Base-by-base conservation (phyloP, 306 rosid species). In the Glycine soja region DNA sequence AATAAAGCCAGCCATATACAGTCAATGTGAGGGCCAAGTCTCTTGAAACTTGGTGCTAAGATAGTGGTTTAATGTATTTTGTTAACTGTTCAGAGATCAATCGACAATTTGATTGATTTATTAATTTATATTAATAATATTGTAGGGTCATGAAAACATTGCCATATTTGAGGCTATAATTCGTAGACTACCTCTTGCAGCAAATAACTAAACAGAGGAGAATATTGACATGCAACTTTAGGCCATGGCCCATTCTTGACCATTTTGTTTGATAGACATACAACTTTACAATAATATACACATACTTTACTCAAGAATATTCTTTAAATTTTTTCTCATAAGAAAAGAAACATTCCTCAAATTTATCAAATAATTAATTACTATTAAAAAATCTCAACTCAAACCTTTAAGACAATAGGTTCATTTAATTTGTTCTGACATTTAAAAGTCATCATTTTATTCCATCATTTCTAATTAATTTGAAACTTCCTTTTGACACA, bases 201-300 rank as follows among this genome's bases (percentile, higher is more conserved):
- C 69, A 59, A 56, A 16, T 24, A 30, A 59, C 8, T 0, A 12
- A 6, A 61, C 4, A 40, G 16, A 15, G 11, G 67, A 10, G 36
- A 56, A 74, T 19, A 16, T 18, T 72, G 47, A 36, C 8, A 36
- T 36, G 5, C 3, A 16, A 36, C 56, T 42, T 59, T 65, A 15
- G 11, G 43, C 24, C 18, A 70, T 48, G 16, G 10, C 6, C 40
- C 48, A 15, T 40, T 74, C 43, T 10, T 62, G 68, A 5, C 9
- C 45, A 62, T 32, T 36, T 2, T 63, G 46, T 58, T 75, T 16
- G 36, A 43, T 14, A 53, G 80, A 12, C 69, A 68, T 58, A 51
- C 77, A 82, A 80, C 80, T 82, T 73, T 85, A 78, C 5, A 15
- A 51, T 9, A 6, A 3, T 58, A 62, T 9, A 75, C 70, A 75